Base-by-base conservation (phyloP, 805 yeast species). In the Zygosaccharomyces siamensis region DNA sequence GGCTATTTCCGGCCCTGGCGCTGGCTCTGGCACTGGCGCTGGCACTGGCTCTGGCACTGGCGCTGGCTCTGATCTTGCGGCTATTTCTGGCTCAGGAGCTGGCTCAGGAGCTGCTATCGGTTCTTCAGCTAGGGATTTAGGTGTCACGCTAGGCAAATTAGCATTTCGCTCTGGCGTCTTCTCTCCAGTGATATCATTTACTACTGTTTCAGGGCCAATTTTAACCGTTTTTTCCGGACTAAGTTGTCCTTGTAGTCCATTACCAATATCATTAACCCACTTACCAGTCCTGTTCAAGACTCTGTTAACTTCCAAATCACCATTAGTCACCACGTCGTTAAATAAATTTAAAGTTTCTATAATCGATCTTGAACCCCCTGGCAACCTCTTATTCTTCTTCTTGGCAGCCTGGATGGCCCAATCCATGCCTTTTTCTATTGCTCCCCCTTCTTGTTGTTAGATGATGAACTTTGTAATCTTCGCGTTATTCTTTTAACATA, bases 361-460 rank as follows among this genome's bases (percentile, higher is more conserved):
- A 23, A 66, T 62, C 7, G 68, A 66, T 41, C 67, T 50, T 2
- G 69, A 60, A 14, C 66, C 55, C 4, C 67, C 67, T 31, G 64
- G 58, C 14, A 54, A 48, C 33, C 56, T 53, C 43, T 55, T 53
- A n/a, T 58, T 51, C 47, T 63, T 63, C 43, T 54, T 59, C 45
- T 55, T 56, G 30, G 68, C 66, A 23, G 68, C 62, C 39, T 49
- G 43, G 12, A 60, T 51, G 18, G 61, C 64, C 67, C 68, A 62
- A 49, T 64, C 67, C 69, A 64, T 64, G 28, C 38, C 30, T 21
- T 26, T 10, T 24, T 28, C 27, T 30, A 16, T 33, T 41, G n/a
- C 26, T 28, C 18, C 16, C n/a, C n/a, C 26, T 28, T 41, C n/a
- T 28, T 6, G 32, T 24, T 18, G 20, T 12, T 26, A 26, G 10